phyloP scores from a whole-genome alignment of 2,329 filamentous ascomycete species.

The Macrophomina tecta region DNA sequence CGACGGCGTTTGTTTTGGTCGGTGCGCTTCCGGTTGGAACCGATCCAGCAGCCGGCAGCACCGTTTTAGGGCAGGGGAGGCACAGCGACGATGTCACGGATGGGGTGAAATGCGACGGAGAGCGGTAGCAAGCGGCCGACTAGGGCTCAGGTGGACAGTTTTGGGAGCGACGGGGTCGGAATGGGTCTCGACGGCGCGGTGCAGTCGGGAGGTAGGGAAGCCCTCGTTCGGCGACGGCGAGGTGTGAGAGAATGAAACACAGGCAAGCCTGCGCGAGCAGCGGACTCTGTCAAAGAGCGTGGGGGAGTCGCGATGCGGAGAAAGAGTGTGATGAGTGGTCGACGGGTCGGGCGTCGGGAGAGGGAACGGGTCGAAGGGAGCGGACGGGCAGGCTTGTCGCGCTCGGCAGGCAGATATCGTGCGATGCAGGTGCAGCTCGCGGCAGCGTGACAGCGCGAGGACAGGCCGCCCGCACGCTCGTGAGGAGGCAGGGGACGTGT shows the following conservation, averaged over 20 bases:
- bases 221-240: not conserved
- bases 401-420: conserved; percentile 17
- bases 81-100: conserved; percentile 4
- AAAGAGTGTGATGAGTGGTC: conserved; percentile 20
- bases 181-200: conserved; percentile 7
- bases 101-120: not conserved
- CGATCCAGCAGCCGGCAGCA: conserved; percentile 13
- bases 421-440: not conserved
- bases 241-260: conserved; percentile 28
- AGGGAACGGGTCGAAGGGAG: conserved; percentile 7
- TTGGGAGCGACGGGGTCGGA: conserved; percentile 1
- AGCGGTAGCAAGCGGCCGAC: conserved; percentile 10
- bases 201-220: conserved; percentile 12
- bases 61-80: conserved; percentile 7
- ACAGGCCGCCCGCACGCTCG: conserved; percentile 18
- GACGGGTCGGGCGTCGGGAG: conserved; percentile 23
- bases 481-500: conserved; percentile 14
- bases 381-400: conserved; percentile 5
- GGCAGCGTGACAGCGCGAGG: conserved; percentile 11
- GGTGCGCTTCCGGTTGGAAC: conserved; percentile 14
- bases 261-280: conserved; percentile 24
- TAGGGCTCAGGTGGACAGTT: not conserved
- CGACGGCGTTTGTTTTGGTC: not conserved
- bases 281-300: conserved; percentile 28
- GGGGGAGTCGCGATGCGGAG: conserved; percentile 16